Percentiles rank a stretch among this genome's conserved stretches.
phyloP scores from a whole-genome alignment of 495 filamentous ascomycete species.

The Schizothecium vesticola region DNA sequence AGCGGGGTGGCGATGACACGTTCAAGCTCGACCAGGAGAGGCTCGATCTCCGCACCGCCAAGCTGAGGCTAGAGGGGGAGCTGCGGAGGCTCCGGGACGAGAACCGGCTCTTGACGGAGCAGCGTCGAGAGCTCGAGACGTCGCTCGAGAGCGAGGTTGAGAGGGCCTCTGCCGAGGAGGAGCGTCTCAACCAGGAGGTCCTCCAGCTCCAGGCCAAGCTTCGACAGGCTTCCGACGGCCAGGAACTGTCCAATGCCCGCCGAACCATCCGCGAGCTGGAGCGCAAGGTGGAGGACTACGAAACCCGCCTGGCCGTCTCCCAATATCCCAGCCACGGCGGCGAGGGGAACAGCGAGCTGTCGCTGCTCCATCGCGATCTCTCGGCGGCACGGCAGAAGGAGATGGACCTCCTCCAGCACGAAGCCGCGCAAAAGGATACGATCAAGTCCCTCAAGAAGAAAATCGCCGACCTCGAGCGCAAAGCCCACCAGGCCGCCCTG shows the following conservation, averaged over 20 bases:
- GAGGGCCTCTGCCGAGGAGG: constrained; percentile 51
- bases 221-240: constrained; percentile 44
- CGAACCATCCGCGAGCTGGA: constrained; percentile 56
- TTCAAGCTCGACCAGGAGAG: constrained; percentile 58
- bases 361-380: constrained; percentile 53
- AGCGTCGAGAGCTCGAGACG: constrained; percentile 49
- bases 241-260: constrained; percentile 41
- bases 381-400: constrained; percentile 60
- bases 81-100: constrained; percentile 55
- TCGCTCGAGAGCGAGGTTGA: constrained; percentile 53
- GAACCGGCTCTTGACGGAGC: constrained; percentile 44
- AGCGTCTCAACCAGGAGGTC: constrained; percentile 53
- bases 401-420: constrained; percentile 55
- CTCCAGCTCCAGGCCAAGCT: constrained; percentile 47
- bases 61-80: constrained; percentile 55
- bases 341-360: constrained; percentile 51
- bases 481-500: constrained; percentile 40
- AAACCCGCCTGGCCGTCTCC: constrained; percentile 43
- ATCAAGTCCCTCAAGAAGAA: constrained; percentile 45
- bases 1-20: constrained; percentile 34
- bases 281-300: constrained; percentile 52
- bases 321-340: constrained; percentile 50
- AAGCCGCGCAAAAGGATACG: constrained; percentile 54
- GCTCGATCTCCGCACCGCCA: constrained; percentile 54
- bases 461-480: constrained; percentile 45